Base-by-base conservation (phyloP, 1,284 basidiomycete species). In the Melampsora americana region DNA sequence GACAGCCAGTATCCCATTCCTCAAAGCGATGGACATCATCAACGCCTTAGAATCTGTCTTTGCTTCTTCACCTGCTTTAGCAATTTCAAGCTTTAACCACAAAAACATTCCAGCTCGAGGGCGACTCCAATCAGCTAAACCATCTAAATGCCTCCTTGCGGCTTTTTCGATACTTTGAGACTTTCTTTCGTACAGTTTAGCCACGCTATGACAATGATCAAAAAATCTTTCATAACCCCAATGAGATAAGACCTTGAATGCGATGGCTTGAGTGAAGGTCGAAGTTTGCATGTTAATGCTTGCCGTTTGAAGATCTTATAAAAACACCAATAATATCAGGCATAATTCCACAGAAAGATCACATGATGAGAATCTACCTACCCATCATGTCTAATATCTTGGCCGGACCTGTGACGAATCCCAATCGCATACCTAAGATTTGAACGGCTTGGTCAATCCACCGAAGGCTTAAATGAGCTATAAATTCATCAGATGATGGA, bases 1-100 rank as follows among this genome's bases (percentile, higher is more conserved):
- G 5, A 97, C 87, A 11, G 92, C 93, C 26, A 98, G 87, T 2
- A 98, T 91, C 23, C 92, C 92, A 68, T 88, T 88, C 73, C 89
- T 88, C 68, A 91, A 86, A 1, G 93, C 93, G 79, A 89, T 89
- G 16, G 88, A 89, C 71, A 87, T 85, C 80, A 97, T 92, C 66
- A 96, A 81, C 20, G 86, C 84, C 79, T 88, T 88, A 2, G 91
- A 92, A 83, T 97, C 93, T 20, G 87, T 88, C 23, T 74, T 53
- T 11, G 65, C 50, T 66, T 86, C 86, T 2, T 81, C 83, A 14
- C 78, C 77, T 59, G 78, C 75, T 42, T 42, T 81, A 32, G 80
- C 79, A 32, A 66, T 71, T 46, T 67, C 59, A 23, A 68, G 32
- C 35, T 71, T 66, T 20, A 76, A 39, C 81, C 81, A 82, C 35